Percentiles rank a stretch among this genome's conserved stretches.
phyloP scores from a whole-genome alignment of 106 monocot genomes.

The Posidonia australis region DNA sequence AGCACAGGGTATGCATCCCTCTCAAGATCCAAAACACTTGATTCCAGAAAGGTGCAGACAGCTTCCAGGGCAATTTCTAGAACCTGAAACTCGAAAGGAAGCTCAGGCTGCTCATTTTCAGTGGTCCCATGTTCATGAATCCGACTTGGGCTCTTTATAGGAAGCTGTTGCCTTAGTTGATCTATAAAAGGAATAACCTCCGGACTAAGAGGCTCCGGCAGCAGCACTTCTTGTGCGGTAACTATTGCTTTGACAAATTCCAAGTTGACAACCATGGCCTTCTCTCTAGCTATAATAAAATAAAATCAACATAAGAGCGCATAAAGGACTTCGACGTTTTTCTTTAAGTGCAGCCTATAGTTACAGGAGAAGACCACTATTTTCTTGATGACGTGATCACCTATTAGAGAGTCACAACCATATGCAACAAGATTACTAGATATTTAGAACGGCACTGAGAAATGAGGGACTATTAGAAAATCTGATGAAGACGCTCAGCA shows the following conservation, averaged over 20 bases:
- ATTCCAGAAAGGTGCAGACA: conserved; percentile 63
- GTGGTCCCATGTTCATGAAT: conserved; percentile 18
- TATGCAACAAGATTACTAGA: neutral
- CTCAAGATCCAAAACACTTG: conserved; percentile 66
- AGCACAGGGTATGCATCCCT: conserved; percentile 65
- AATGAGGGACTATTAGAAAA: neutral
- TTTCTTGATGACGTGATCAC: neutral
- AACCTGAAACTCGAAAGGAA: conserved; percentile 95
- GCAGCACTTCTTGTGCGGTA: conserved; percentile 82
- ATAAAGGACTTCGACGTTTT: neutral
- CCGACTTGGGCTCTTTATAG: conserved; percentile 23
- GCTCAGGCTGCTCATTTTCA: conserved; percentile 39
- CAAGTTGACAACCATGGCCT: conserved; percentile 86
- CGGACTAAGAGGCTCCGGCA: conserved; percentile 61
- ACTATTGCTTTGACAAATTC: conserved; percentile 85
- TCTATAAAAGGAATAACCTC: conserved; percentile 83
- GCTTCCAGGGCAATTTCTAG: conserved; percentile 73
- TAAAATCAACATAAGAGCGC: neutral
- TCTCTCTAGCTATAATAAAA: conserved; percentile 70
- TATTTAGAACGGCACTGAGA: no score
- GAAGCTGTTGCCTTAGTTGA: conserved; percentile 68
- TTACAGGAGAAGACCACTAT: neutral
- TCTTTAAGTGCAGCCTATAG: neutral
- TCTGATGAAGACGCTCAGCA: neutral
- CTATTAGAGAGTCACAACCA: neutral